These are phyloP conservation scores for Ilyonectria sp. DNA, from an alignment of 2,329 filamentous ascomycete species.

Conservation along the genomic window DNA sequence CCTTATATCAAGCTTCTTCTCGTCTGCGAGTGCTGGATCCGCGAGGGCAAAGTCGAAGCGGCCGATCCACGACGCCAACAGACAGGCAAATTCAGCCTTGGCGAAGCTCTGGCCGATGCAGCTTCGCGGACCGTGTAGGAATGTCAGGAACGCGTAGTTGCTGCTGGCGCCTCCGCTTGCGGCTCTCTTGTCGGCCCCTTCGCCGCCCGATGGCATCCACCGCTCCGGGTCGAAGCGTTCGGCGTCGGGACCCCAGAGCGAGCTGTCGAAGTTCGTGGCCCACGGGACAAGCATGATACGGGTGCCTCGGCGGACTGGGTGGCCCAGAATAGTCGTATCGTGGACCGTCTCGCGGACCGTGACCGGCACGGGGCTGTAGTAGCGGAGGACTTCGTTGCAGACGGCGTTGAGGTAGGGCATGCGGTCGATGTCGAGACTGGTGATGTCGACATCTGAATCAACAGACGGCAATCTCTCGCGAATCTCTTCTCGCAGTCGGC, in stretches of 20 bases:
- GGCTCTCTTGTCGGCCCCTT: slow-evolving; percentile 54
- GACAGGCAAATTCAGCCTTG: slow-evolving; percentile 85
- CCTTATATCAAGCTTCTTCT: slow-evolving; percentile 77
- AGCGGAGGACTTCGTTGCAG: slow-evolving; percentile 82
- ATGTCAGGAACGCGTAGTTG: slow-evolving; percentile 86
- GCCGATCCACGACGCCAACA: slow-evolving; percentile 84
- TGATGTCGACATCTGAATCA: slow-evolving; percentile 54
- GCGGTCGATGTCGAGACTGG: slow-evolving; percentile 72
- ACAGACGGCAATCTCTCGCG: slow-evolving; percentile 70
- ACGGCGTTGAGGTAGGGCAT: slow-evolving; percentile 87
- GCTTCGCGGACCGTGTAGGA: slow-evolving; percentile 87
- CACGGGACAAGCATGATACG: slow-evolving; percentile 74
- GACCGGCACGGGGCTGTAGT: slow-evolving; percentile 79
- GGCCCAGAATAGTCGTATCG: slow-evolving; percentile 76
- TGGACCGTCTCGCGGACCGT: slow-evolving; percentile 77
- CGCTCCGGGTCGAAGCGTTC: slow-evolving; percentile 83
- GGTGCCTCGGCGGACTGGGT: slow-evolving; percentile 79
- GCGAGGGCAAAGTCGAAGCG: slow-evolving; percentile 76
- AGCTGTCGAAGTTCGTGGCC: slow-evolving; percentile 78
- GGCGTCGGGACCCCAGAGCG: slow-evolving; percentile 85
- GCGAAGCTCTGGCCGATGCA: slow-evolving; percentile 90
- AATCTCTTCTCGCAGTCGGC: slow-evolving; percentile 77
- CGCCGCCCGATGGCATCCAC: slow-evolving; percentile 70
- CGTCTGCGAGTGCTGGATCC: slow-evolving; percentile 74
- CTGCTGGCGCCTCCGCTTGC: slow-evolving; percentile 80